Evolutionary conservation across 371 early-diverging fungal species (phyloP).

Genomic region (Mortierella sp.): DNA sequence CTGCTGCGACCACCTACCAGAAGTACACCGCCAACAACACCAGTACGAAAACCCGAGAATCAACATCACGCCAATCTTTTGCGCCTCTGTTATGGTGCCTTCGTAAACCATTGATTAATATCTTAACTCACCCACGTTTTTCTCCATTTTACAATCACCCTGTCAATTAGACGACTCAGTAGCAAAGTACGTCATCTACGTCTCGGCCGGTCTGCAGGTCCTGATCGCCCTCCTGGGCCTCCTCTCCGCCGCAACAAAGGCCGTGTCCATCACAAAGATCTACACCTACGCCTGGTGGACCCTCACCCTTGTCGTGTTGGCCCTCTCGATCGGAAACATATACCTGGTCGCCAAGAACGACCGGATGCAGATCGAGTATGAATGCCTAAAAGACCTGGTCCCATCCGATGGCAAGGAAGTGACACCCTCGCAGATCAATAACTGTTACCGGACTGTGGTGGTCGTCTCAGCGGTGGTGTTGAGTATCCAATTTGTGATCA

Average conservation of each 20-base stretch:
- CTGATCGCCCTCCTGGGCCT: constrained; percentile 44
- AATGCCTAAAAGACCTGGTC: constrained; percentile 17
- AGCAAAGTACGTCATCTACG: constrained; percentile 40
- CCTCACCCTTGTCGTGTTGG: constrained; percentile 35
- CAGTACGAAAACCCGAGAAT: constrained; percentile 18
- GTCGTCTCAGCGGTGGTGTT: constrained; percentile 48
- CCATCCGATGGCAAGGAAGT: constrained; percentile 16
- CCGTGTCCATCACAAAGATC: constrained; percentile 28
- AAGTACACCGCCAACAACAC: constrained; percentile 42
- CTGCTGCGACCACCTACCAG: constrained; percentile 40
- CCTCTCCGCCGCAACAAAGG: constrained; percentile 34
- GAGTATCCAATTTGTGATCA: constrained; percentile 42
- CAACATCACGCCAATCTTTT: neutral
- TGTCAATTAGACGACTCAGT: constrained; percentile 28
- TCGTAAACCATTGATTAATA: no score
- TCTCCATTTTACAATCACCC: no score
- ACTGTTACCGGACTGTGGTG: constrained; percentile 31
- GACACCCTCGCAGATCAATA: constrained; percentile 18
- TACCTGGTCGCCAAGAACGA: constrained; percentile 30
- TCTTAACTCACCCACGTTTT: no score
- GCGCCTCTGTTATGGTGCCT: no score
- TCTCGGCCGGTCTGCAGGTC: constrained; percentile 32
- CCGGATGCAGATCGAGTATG: constrained; percentile 19
- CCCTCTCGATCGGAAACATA: constrained; percentile 38
- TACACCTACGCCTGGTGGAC: constrained; percentile 43